Percentiles rank a stretch among this genome's conserved stretches.
These are phyloP conservation scores for Trichoderma citrinoviride DNA, from an alignment of 2,329 filamentous ascomycete genomes.

Conservation along the genomic window DNA sequence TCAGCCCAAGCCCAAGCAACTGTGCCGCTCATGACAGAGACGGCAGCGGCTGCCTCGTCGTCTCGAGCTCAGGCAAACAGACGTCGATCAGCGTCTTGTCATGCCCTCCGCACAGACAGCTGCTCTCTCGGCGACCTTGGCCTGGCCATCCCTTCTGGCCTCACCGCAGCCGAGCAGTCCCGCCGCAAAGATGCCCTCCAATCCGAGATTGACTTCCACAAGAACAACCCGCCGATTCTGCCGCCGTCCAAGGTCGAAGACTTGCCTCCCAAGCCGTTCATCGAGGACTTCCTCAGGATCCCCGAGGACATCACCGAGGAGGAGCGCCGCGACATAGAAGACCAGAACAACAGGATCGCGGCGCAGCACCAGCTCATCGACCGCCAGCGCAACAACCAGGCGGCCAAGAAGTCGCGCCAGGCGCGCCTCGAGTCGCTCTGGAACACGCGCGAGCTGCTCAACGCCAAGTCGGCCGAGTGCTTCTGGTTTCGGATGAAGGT, in stretches of 20 bases:
- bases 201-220: slow-evolving; percentile 28
- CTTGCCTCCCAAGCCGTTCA: slow-evolving; percentile 30
- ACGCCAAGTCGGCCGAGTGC: slow-evolving; percentile 29
- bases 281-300: slow-evolving; percentile 26
- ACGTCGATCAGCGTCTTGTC: not conserved
- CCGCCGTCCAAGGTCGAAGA: slow-evolving; percentile 30
- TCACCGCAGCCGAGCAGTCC: slow-evolving; percentile 23
- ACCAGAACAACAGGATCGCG: slow-evolving; percentile 31
- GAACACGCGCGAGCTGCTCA: slow-evolving; percentile 26
- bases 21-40: not conserved
- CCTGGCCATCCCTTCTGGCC: slow-evolving; percentile 26
- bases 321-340: slow-evolving; percentile 23
- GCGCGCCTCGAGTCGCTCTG: slow-evolving; percentile 32
- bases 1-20: not conserved
- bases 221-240: slow-evolving; percentile 29
- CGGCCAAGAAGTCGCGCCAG: slow-evolving; percentile 38
- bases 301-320: slow-evolving; percentile 22
- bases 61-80: not conserved
- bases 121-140: slow-evolving; percentile 25
- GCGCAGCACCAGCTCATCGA: slow-evolving; percentile 29
- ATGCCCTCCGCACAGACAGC: slow-evolving; percentile 22
- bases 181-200: slow-evolving; percentile 26
- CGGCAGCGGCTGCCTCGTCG: not conserved
- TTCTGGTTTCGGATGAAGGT: slow-evolving; percentile 32
- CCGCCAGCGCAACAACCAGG: slow-evolving; percentile 38